Conservation (phyloP, 495 filamentous ascomycete species). For the Penicillium salamii region DNA sequence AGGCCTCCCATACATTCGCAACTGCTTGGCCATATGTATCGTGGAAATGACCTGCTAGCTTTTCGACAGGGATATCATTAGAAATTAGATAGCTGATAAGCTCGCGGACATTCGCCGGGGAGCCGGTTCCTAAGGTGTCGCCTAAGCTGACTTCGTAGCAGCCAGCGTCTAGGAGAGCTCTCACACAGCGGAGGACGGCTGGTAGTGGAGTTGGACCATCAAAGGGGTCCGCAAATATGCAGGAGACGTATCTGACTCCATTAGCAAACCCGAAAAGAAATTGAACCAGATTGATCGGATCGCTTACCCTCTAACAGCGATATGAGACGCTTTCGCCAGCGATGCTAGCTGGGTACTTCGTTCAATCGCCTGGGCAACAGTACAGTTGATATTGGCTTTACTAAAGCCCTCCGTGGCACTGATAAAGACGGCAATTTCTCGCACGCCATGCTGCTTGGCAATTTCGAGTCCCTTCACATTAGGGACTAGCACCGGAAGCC, state of each 20-base stretch:
- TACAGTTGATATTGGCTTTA: conserved; percentile 43
- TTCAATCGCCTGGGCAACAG: conserved; percentile 30
- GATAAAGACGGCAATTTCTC: conserved; percentile 42
- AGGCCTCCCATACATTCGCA: conserved; percentile 43
- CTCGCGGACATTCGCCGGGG: conserved; percentile 24
- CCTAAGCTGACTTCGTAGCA: conserved; percentile 47
- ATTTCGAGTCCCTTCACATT: conserved; percentile 41
- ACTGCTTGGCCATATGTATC: conserved; percentile 45
- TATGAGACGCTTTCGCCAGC: conserved; percentile 14
- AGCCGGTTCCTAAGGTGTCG: conserved; percentile 42
- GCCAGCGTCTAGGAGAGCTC: conserved; percentile 32
- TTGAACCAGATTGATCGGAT: neutral
- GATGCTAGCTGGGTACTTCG: conserved; percentile 24
- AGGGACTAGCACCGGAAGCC: conserved; percentile 39
- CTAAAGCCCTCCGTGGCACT: conserved; percentile 45
- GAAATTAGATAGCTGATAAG: conserved; percentile 28
- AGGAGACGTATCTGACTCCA: conserved; percentile 42
- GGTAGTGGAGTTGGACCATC: conserved; percentile 30
- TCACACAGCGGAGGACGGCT: conserved; percentile 31
- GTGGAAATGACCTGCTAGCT: conserved; percentile 46
- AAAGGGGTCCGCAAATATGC: conserved; percentile 42
- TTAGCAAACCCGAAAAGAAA: neutral
- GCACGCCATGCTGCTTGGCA: conserved; percentile 26
- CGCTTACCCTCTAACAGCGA: conserved; percentile 39
- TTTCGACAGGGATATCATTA: conserved; percentile 21